Base-by-base conservation (phyloP, 768 basidiomycete genomes). In the Leccinum obscurum region DNA sequence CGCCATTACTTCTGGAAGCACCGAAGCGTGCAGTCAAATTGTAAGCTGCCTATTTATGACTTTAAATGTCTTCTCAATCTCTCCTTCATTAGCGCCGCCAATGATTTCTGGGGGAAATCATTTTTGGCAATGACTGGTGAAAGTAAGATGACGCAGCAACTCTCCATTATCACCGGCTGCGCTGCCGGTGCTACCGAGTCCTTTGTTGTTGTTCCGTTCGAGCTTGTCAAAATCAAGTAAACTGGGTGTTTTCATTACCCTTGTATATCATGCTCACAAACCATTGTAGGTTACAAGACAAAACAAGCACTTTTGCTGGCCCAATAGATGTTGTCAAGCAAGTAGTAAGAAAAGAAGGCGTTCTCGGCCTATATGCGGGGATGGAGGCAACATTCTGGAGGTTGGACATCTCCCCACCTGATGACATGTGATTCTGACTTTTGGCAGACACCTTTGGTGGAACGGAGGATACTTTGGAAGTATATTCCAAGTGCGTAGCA, bases 341-440 rank as follows among this genome's bases (percentile, higher is more conserved):
- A 66, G 80, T 94, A 30, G 73, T 97, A 52, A 81, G 73, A 66
- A 89, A 87, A 60, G 87, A 93, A 35, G 96, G 96, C 30, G 54
- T 90, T 4, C 76, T 98, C 0, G 95, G 93, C 20, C 76, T 98
- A 26, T 98, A 98, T 70, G 86, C 86, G 24, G 95, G 97, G 37
- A 95, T 98, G 90, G 97, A 98, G 72, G 85, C 93, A 13, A 98
- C 96, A 2, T 96, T 98, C 78, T 98, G 96, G 96, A 85, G 95
- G 92, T 92, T 17, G 46, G 20, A 26, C 14, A 24, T 39, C 24
- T 20, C 17, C 46, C n/a, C 14, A n/a, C 22, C 20, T 15, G 3
- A 30, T 48, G 37, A 20, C 14, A 30, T 52, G 17, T 1, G 34
- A 30, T 20, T 49, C n/a, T 58, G 32, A 67, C 17, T 54, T 52